Percentiles rank a stretch among this genome's conserved stretches.
Evolutionary conservation across 2,329 filamentous ascomycete species (phyloP).

Genomic region (Cytospora paraplurivora): DNA sequence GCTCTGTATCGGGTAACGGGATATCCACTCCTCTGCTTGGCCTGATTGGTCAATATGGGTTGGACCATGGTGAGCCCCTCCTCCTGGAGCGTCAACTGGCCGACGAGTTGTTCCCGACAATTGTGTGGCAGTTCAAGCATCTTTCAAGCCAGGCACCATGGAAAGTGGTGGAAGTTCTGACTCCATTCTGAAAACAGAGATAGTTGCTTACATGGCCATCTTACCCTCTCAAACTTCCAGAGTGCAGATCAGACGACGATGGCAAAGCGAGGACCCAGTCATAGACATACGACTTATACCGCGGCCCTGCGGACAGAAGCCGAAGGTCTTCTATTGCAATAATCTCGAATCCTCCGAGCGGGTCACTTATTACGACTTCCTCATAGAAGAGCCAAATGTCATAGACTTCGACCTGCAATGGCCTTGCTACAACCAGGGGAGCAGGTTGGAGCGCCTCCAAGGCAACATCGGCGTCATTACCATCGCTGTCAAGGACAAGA

Average conservation of each 20-base stretch:
- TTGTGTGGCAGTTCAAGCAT: neutral
- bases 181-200: neutral
- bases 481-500: slow-evolving; percentile 12
- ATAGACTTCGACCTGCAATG: slow-evolving; percentile 18
- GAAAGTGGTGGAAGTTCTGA: neutral
- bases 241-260: neutral
- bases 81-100: no score
- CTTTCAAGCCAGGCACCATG: neutral
- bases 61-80: no score
- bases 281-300: slow-evolving; percentile 15
- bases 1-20: no score
- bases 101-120: no score
- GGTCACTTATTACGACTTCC: slow-evolving; percentile 2
- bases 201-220: slow-evolving; percentile 7
- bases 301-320: slow-evolving; percentile 6
- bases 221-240: slow-evolving; percentile 2
- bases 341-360: neutral
- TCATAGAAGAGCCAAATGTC: neutral
- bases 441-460: neutral
- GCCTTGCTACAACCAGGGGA: slow-evolving; percentile 9
- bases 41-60: no score
- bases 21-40: no score
- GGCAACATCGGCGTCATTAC: slow-evolving; percentile 9
- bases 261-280: neutral
- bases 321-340: slow-evolving; percentile 8